Evolutionary conservation across 1,284 basidiomycete genomes (phyloP), one percentile per base, ranked within the genome.

Genomic region (Quambalaria eucalypti): DNA sequence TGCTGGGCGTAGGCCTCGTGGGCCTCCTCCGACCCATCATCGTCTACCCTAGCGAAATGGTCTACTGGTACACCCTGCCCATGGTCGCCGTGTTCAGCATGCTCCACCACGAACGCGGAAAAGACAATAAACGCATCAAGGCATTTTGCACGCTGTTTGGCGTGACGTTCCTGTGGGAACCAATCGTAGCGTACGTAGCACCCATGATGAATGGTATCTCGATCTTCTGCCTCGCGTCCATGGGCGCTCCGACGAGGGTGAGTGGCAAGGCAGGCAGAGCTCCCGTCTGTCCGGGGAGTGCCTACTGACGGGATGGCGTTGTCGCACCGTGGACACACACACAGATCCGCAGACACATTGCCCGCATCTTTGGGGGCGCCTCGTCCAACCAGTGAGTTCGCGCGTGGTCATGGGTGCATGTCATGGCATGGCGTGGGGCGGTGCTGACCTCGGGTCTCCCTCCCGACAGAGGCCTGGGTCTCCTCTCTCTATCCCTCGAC

Each of bases 1-100:
- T 82, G 59, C 84, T 85, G 64, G 84, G 84, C 76, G 85, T 84
- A 63, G 83, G 83, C 6, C 74, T 85, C 1, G 80, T 83, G 28
- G 56, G 60, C 0, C 28, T 68, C 2, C 51, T 64, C n/a, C 48
- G 65, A 10, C 55, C 62, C 9, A 42, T 64, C 31, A 49, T 55
- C 9, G 57, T 68, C 2, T 66, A 64, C 23, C 66, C 66, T 1
- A 46, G 56, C 7, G 56, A 56, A 50, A 50, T 78, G 80, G 83
- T 62, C 16, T 76, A 61, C 56, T 71, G 65, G 67, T 49, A 40
- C 25, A 67, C 65, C 4, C 51, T 76, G n/a, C 73, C 74, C 1
- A 48, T 61, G 21, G 64, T 76, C 10, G 62, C 61, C 26, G 56
- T 73, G 28, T 62, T 73, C 33, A 69, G 74, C 53, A 52, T 56